phyloP scores from a whole-genome alignment of 768 basidiomycete genomes.

The Filobasidium wieringae region DNA sequence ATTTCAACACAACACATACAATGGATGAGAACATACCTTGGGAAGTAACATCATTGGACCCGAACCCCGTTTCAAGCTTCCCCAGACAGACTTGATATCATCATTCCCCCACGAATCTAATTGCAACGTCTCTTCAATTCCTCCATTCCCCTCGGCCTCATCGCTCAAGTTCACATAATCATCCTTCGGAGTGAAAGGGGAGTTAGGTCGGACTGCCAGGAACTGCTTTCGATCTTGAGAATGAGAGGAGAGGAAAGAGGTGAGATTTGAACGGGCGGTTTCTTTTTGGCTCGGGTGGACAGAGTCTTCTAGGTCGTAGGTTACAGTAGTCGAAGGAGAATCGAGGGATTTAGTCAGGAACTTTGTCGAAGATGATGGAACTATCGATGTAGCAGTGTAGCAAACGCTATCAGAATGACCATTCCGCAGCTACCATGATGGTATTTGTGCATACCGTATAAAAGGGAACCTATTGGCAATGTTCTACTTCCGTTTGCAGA shows the following conservation, averaged over 20 bases:
- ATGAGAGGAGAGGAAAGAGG: slow-evolving; percentile 1
- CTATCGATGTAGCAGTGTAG: neutral
- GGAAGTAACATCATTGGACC: slow-evolving; percentile 17
- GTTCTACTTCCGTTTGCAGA: no score
- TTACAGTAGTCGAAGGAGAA: slow-evolving; percentile 4
- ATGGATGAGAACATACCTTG: neutral
- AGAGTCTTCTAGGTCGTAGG: slow-evolving; percentile 16
- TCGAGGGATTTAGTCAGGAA: slow-evolving; percentile 12
- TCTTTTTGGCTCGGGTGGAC: slow-evolving; percentile 8
- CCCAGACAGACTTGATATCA: slow-evolving; percentile 7
- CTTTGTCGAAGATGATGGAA: slow-evolving; percentile 12
- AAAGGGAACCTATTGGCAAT: slow-evolving; percentile 1
- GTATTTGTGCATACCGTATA: slow-evolving; percentile 1
- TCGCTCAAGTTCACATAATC: neutral
- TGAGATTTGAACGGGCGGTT: neutral
- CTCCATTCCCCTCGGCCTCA: neutral
- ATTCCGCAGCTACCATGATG: neutral
- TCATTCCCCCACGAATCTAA: neutral
- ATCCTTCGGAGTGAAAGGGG: neutral
- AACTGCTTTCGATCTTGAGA: neutral
- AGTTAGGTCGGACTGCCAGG: slow-evolving; percentile 15
- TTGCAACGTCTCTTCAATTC: neutral
- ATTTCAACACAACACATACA: neutral
- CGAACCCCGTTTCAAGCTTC: slow-evolving; percentile 2
- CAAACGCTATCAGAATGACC: neutral